phyloP scores from a whole-genome alignment of 768 basidiomycete genomes.

The Naganishia kalamii region DNA sequence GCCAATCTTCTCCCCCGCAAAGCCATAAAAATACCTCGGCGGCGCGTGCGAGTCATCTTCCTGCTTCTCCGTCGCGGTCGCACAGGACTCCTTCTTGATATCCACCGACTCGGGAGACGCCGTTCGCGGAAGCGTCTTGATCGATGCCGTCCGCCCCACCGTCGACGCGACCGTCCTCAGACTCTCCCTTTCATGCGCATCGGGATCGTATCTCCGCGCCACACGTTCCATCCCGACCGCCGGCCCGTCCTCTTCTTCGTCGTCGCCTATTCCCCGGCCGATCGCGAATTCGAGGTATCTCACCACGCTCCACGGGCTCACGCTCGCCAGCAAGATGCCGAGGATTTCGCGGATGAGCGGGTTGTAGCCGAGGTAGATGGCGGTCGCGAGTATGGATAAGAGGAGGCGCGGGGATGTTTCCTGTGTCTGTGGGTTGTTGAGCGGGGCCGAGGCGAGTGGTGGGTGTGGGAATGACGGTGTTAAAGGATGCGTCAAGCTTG shows the following conservation, averaged over 20 bases:
- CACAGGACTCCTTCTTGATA: neutral
- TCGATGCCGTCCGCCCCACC: neutral
- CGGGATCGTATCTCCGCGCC: neutral
- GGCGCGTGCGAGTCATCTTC: neutral
- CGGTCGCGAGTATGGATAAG: constrained; percentile 76
- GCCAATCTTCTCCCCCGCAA: constrained; percentile 83
- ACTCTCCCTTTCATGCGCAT: neutral
- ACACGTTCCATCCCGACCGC: constrained; percentile 1
- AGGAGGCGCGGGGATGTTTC: constrained; percentile 74
- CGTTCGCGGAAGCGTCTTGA: neutral
- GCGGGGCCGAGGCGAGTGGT: constrained; percentile 43
- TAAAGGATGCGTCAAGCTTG: constrained; percentile 63
- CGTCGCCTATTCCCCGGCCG: constrained; percentile 53
- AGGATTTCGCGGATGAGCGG: constrained; percentile 68
- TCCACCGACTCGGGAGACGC: neutral
- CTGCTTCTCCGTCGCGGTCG: neutral
- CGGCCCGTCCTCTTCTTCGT: constrained; percentile 22
- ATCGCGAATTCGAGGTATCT: constrained; percentile 72
- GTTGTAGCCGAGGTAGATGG: constrained; percentile 77
- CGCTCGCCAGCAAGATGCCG: constrained; percentile 61
- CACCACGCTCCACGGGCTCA: constrained; percentile 70
- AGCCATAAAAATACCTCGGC: constrained; percentile 61
- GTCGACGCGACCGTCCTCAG: neutral
- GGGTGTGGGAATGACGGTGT: constrained; percentile 48
- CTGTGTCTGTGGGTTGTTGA: constrained; percentile 61